Base-by-base conservation (phyloP, 2,329 filamentous ascomycete genomes). In the Sporothrix variecibatus region DNA sequence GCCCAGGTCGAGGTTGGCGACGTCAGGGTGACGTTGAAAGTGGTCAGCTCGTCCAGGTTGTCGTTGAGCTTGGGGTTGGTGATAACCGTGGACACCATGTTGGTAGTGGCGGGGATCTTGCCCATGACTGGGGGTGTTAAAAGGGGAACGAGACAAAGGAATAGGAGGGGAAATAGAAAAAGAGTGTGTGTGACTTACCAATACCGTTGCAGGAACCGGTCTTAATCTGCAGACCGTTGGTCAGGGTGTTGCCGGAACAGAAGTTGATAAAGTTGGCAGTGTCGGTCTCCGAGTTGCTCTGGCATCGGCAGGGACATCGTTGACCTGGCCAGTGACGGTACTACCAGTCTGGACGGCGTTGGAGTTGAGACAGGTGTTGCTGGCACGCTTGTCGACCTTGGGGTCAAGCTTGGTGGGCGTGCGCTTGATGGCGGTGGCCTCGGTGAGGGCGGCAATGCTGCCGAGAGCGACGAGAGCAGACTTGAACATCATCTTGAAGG, bases 201-300 rank as follows among this genome's bases (percentile, higher is more conserved):
- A 91, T 86, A 80, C 88, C 88, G 81, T 92, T 92, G 82, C 90
- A 92, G 49, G 90, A 92, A 26, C 90, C 90, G 4, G 77, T 80
- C 74, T 83, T 84, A 75, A 87, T 82, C 80, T 92, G 90, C 58
- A 86, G 80, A 78, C 90, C 90, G 78, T 92, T 90, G 77, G 90
- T 92, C 75, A 90, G 78, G 1, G 83, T 86, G 79, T 86, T 76
- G 71, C 87, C 87, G 1, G 81, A 75, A 79, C 89, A 91, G 81
- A 90, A 89, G 85, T 91, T 90, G 85, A 90, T 90, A 81, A 91
- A 91, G 84, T 91, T 91, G 83, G 84, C 83, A 23, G 82, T 75
- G 77, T 90, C 88, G 76, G 86, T 89, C 17, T 78, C 78, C 7
- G 88, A 90, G 51, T 86, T 82, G 40, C 86, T 80, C 78, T 90